Conservation (phyloP, 179 eudicot species). For the Gypsophila paniculata region DNA sequence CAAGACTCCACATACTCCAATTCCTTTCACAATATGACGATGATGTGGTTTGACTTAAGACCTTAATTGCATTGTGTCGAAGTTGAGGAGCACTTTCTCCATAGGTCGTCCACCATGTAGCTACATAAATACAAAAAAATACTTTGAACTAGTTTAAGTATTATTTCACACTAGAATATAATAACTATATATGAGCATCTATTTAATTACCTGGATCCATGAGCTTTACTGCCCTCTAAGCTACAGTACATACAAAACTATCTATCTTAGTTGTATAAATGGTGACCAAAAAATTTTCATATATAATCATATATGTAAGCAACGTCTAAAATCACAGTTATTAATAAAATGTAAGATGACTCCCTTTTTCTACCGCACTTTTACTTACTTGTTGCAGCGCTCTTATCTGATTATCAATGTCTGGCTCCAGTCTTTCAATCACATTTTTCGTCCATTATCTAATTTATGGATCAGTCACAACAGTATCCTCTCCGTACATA, state of each 20-base stretch:
- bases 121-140: not conserved
- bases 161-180: not conserved
- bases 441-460: not conserved
- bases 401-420: not conserved
- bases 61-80: not conserved
- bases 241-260: not conserved
- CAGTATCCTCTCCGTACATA: not conserved
- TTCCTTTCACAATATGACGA: slow-evolving; percentile 12
- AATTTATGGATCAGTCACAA: not conserved
- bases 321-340: too few relatives aligned
- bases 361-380: too few relatives aligned
- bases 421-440: not conserved
- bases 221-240: not conserved
- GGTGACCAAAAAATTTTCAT: not conserved
- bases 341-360: too few relatives aligned
- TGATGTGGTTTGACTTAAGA: slow-evolving; percentile 21
- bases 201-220: slow-evolving; percentile 6
- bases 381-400: not conserved
- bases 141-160: too few relatives aligned
- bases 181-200: not conserved
- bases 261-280: not conserved
- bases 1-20: slow-evolving; percentile 18
- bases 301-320: not conserved
- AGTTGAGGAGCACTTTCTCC: slow-evolving; percentile 1
- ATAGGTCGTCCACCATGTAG: slow-evolving; percentile 4